These are phyloP conservation scores for Tympanopsis confertula DNA, from an alignment of 2,329 filamentous ascomycete genomes.

Conservation along the genomic window DNA sequence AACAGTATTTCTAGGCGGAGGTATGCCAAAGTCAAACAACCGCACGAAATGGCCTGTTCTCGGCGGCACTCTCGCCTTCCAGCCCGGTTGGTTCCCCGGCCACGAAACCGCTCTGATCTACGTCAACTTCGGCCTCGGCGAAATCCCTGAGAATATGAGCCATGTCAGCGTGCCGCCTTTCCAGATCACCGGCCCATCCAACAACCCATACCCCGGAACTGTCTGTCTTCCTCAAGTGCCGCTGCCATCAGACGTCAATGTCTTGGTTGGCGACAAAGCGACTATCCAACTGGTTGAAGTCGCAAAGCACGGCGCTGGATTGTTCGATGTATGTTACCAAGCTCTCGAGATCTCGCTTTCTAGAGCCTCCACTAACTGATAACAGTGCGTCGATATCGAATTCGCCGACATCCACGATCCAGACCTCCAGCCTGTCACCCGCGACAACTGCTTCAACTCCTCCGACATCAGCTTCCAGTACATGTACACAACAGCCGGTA, in stretches of 20 bases:
- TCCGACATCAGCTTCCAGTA: constrained; percentile 64
- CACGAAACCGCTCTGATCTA: constrained; percentile 75
- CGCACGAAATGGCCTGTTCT: constrained; percentile 82
- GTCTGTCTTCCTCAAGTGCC: constrained; percentile 86
- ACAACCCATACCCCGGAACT: constrained; percentile 74
- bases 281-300: constrained; percentile 82
- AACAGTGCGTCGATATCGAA: constrained; percentile 87
- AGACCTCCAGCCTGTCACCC: constrained; percentile 59
- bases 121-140: constrained; percentile 81
- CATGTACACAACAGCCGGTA: constrained; percentile 57
- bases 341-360: background rate
- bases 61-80: constrained; percentile 78
- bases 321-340: constrained; percentile 59
- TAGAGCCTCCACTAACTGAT: background rate
- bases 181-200: constrained; percentile 70
- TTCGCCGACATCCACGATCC: constrained; percentile 68
- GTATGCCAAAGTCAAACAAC: constrained; percentile 65
- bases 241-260: constrained; percentile 58
- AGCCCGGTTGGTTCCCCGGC: constrained; percentile 93
- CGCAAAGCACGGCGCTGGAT: constrained; percentile 69
- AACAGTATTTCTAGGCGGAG: constrained; percentile 55
- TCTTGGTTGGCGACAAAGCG: constrained; percentile 73
- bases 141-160: constrained; percentile 73
- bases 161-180: constrained; percentile 70
- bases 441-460: constrained; percentile 81